phyloP scores from a whole-genome alignment of 164 flowering plant genomes.

The Liquidambar formosana region DNA sequence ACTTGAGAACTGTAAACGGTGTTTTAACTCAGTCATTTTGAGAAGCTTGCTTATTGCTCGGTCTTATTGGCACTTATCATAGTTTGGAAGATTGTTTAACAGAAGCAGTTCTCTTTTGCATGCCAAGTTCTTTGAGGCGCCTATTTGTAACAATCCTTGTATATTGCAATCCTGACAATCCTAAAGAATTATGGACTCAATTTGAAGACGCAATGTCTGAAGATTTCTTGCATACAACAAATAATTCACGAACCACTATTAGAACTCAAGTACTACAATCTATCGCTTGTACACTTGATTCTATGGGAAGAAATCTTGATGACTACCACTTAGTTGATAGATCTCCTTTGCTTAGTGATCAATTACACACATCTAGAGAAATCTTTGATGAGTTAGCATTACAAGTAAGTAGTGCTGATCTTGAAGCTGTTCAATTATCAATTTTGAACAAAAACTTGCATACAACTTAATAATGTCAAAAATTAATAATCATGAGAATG shows the following conservation, averaged over 20 bases:
- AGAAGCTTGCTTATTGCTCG: background rate
- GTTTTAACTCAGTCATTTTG: background rate
- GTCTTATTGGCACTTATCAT: constrained; percentile 2
- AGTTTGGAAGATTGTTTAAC: background rate
- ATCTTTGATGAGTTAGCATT: constrained; percentile 3
- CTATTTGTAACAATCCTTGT: constrained; percentile 11
- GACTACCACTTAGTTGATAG: too few relatives aligned
- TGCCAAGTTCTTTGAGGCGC: constrained; percentile 7
- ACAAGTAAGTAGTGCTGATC: too few relatives aligned
- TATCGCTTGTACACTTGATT: too few relatives aligned
- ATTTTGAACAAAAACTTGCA: background rate
- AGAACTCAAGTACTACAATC: too few relatives aligned
- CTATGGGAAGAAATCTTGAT: too few relatives aligned
- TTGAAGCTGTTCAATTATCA: background rate
- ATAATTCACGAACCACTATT: too few relatives aligned
- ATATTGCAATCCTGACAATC: background rate
- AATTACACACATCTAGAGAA: too few relatives aligned
- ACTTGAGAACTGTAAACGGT: background rate
- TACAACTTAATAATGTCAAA: background rate
- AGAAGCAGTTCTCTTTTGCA: constrained; percentile 9
- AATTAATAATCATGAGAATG: background rate
- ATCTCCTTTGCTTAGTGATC: too few relatives aligned
- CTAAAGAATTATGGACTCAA: background rate
- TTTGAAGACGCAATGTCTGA: background rate
- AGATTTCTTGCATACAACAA: background rate